These are phyloP conservation scores for Pharus latifolius DNA, from an alignment of 176 grass and related monocot species.

Conservation along the genomic window DNA sequence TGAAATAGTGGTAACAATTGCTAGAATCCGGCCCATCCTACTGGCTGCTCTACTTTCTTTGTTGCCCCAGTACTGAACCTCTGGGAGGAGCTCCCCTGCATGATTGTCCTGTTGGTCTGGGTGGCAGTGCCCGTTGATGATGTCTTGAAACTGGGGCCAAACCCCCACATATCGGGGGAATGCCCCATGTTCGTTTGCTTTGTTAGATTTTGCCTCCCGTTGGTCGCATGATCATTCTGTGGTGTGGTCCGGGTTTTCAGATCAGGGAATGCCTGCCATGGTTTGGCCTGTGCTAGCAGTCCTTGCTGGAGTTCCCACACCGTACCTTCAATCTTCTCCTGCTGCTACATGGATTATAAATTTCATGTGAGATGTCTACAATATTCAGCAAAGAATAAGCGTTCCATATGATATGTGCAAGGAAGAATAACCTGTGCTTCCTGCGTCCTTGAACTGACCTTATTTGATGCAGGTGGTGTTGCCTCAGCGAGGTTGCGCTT, in stretches of 20 bases:
- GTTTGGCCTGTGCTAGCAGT: slow-evolving; percentile 30
- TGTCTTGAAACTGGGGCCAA: slow-evolving; percentile 26
- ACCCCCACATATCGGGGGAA: slow-evolving; percentile 33
- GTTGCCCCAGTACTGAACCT: slow-evolving; percentile 18
- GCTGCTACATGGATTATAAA: slow-evolving; percentile 38
- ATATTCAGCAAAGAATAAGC: too few species aligned
- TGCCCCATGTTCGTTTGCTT: slow-evolving; percentile 1
- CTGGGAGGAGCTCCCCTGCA: slow-evolving; percentile 41
- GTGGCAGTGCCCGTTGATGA: slow-evolving; percentile 8
- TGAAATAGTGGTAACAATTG: background rate
- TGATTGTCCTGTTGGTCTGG: slow-evolving; percentile 6
- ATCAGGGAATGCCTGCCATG: slow-evolving; percentile 53
- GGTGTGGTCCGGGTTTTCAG: slow-evolving; percentile 28
- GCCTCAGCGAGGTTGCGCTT: slow-evolving; percentile 45
- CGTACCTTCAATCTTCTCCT: slow-evolving; percentile 64
- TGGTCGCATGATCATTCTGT: slow-evolving; percentile 31
- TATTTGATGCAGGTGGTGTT: slow-evolving; percentile 20
- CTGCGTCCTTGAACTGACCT: slow-evolving; percentile 32
- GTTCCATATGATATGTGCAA: background rate
- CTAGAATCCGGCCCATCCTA: slow-evolving; percentile 81
- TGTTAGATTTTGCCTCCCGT: slow-evolving; percentile 19
- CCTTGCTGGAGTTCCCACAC: slow-evolving; percentile 61
- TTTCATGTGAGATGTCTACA: background rate
- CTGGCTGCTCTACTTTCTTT: slow-evolving; percentile 45
- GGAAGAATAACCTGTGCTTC: slow-evolving; percentile 31